These are phyloP conservation scores for Carex scoparia DNA, from an alignment of 176 grass and related monocot species.

Conservation along the genomic window DNA sequence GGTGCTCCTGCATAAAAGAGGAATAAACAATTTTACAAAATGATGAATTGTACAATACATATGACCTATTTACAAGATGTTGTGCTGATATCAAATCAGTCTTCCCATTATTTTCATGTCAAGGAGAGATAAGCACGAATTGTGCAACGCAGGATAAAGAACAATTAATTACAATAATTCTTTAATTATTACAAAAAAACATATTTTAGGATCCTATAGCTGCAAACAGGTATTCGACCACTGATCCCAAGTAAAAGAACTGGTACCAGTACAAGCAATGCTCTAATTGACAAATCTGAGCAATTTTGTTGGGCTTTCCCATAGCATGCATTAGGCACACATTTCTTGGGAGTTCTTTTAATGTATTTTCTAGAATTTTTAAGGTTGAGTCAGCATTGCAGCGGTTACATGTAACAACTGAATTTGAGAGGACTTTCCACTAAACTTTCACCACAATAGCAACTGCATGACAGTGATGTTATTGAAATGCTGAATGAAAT, in stretches of 20 bases:
- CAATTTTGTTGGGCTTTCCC: background rate
- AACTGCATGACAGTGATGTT: background rate
- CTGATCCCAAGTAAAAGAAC: background rate
- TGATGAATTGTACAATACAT: background rate
- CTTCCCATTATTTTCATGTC: background rate
- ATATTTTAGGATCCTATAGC: background rate
- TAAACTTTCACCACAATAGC: background rate
- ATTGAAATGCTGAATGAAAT: background rate
- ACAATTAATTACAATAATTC: background rate
- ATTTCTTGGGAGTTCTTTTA: background rate
- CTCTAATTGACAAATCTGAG: background rate
- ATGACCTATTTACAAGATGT: background rate
- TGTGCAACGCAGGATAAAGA: background rate
- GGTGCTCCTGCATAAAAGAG: slow-evolving; percentile 35
- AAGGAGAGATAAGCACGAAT: background rate
- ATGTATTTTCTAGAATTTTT: background rate
- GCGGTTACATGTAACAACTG: background rate
- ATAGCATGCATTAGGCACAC: background rate
- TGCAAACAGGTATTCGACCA: background rate
- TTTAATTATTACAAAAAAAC: background rate
- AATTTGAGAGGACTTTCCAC: background rate
- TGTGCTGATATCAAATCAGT: background rate
- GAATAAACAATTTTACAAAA: background rate
- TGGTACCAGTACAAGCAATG: background rate
- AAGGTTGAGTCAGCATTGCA: background rate